Conservation (phyloP, 495 filamentous ascomycete genomes). For the Amniculicola lignicola region DNA sequence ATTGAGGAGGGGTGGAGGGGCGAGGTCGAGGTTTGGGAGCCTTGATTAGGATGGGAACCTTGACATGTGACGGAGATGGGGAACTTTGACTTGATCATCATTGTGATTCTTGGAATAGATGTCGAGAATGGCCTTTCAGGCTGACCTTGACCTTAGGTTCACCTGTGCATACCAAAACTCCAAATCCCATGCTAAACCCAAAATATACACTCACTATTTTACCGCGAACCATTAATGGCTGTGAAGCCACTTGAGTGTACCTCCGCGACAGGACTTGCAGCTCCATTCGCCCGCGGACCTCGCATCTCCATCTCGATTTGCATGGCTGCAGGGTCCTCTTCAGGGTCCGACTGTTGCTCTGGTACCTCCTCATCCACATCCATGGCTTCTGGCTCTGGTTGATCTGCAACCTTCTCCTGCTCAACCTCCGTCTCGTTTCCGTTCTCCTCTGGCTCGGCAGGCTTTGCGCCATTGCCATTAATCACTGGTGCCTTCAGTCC, state of each 20-base stretch:
- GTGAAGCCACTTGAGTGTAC: conserved; percentile 19
- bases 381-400: conserved; percentile 14
- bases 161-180: no score
- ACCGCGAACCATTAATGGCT: conserved; percentile 22
- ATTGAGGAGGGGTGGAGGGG: conserved; percentile 27
- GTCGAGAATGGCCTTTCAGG: no score
- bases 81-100: no score
- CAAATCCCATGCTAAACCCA: not conserved
- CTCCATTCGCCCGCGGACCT: conserved; percentile 19
- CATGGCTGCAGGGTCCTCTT: conserved; percentile 28
- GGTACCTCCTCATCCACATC: conserved; percentile 19
- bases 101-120: no score
- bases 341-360: not conserved
- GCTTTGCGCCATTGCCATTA: conserved; percentile 3
- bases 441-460: conserved; percentile 1
- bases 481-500: not conserved
- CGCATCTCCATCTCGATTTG: conserved; percentile 37
- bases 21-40: conserved; percentile 24
- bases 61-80: no score
- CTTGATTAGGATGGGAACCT: conserved; percentile 13
- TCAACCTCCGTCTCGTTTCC: conserved; percentile 3
- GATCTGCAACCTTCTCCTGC: not conserved
- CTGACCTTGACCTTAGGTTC: no score
- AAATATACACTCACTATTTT: not conserved
- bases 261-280: not conserved